Base-by-base conservation (phyloP, 768 basidiomycete species). In the Tulasnella sp. region DNA sequence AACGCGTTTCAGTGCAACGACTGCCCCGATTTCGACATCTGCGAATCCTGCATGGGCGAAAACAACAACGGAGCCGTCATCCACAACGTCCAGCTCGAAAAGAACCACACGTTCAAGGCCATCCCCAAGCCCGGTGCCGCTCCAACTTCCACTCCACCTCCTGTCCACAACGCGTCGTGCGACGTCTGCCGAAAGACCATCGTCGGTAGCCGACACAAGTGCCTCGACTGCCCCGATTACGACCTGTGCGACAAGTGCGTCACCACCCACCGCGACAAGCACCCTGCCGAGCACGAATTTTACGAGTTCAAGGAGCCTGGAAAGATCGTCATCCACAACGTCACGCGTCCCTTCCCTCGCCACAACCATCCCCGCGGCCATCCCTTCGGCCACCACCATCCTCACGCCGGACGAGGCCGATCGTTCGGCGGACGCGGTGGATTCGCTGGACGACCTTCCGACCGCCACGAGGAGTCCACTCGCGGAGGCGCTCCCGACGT, bases 191-290 rank as follows among this genome's bases (percentile, higher is more conserved):
- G 88, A 7, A 82, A 85, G 31, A 88, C 85, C 4, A 88, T 96
- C 54, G 86, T 89, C 79, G 95, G 94, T 16, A 84, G 91, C 78
- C 88, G 95, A 69, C 92, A 94, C 85, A 96, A 96, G 85, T 96
- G 95, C 83, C 85, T 94, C 31, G 92, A 94, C 82, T 96, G 94
- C 84, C 87, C 89, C 74, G 88, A 94, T 84, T 94, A 91, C 83
- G 93, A 94, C 85, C 86, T 94, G 77, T 94, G 93, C 84, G 87
- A 90, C 0, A 2, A 83, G 0, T 94, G 93, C 84, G 87, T 93
- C 40, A 82, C 11, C 14, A 34, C 41, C 3, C 34, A 58, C 87
- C 88, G n/a, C 69, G 89, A 90, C 81, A 84, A 84, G 12, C 80
- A 79, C 41, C 60, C 72, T 20, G 50, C 74, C 22, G 79, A 54